Evolutionary conservation across 805 yeast genomes (phyloP), one percentile per base, ranked within the genome.

Genomic region (Teunomyces tritomae): DNA sequence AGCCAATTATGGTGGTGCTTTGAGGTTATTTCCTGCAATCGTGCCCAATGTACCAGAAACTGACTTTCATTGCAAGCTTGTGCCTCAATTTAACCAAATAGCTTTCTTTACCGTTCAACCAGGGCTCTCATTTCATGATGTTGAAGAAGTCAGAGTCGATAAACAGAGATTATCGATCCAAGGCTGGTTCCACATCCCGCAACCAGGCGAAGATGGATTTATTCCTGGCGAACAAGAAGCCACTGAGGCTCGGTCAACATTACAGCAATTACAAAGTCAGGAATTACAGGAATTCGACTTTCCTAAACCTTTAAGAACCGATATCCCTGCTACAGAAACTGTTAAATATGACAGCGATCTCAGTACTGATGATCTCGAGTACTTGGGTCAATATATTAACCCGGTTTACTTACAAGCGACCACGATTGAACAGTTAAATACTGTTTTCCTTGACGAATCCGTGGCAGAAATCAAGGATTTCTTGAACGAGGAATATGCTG

Each of bases 111-210:
- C 87, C 4, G 98, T 94, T 10, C 94, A 90, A 62, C 99, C 99
- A 0, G 99, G 99, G 0, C 78, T 85, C 43, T 87, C 96, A 1
- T 94, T 94, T 77, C 99, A 94, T 65, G 99, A 95, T 58, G 99
- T 94, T 9, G 98, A 95, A 68, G 99, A 94, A 65, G 99, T 95
- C 1, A 79, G 85, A 51, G 96, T 84, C 1, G 96, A 91, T 61
- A 88, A 85, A 61, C 96, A 90, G 53, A 78, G 99, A 60, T 71
- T 94, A 30, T 88, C 96, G 0, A 89, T 94, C 50, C 97, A 94
- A 60, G 99, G 99, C 1, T 95, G 99, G 99, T 95, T 92, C 63
- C 99, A 94, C 65, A 88, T 91, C 45, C 99, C 99, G 3, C 98
- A 94, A 63, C 71, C 71, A 8, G 97, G 96, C 8, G 99, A 94